Conservation (phyloP, 1,139 yeast species). For the Scheffersomyces titani region DNA sequence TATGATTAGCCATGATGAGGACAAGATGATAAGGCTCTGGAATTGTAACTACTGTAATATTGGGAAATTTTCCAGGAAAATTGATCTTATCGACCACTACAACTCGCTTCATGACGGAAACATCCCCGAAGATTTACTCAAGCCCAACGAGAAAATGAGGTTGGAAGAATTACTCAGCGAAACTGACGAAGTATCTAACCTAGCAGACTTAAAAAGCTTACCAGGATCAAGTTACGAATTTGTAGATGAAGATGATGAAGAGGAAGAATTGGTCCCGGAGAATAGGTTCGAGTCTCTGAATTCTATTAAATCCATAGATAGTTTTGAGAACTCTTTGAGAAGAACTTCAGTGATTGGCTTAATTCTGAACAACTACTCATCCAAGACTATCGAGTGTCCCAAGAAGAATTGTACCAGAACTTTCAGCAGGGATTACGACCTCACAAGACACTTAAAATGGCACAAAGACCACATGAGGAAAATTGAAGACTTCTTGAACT, state of each 20-base stretch:
- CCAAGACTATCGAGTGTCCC: conserved; percentile 44
- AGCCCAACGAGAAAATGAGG: conserved; percentile 23
- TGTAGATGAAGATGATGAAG: conserved; percentile 18
- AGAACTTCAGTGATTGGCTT: conserved; percentile 34
- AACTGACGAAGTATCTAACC: conserved; percentile 9
- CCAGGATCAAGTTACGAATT: conserved; percentile 1
- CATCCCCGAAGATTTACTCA: conserved; percentile 35
- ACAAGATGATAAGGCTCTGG: conserved; percentile 57
- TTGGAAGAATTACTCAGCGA: conserved; percentile 23
- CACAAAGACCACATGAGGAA: conserved; percentile 43
- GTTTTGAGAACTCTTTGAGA: conserved; percentile 20
- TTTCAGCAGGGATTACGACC: conserved; percentile 50
- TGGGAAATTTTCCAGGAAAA: conserved; percentile 36
- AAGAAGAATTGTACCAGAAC: conserved; percentile 46
- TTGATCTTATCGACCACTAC: conserved; percentile 45
- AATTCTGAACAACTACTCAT: conserved; percentile 35
- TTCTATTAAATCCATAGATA: conserved; percentile 27
- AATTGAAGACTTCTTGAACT: conserved; percentile 33
- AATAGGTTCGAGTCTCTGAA: conserved; percentile 15
- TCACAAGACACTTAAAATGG: conserved; percentile 56
- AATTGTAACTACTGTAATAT: conserved; percentile 54
- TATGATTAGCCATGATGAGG: conserved; percentile 58
- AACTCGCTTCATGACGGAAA: conserved; percentile 43
- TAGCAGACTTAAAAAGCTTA: conserved; percentile 5
- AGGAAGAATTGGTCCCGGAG: conserved; percentile 4